Base-by-base conservation (phyloP, 139 green algal genomes). In the Chlorella sp. region DNA sequence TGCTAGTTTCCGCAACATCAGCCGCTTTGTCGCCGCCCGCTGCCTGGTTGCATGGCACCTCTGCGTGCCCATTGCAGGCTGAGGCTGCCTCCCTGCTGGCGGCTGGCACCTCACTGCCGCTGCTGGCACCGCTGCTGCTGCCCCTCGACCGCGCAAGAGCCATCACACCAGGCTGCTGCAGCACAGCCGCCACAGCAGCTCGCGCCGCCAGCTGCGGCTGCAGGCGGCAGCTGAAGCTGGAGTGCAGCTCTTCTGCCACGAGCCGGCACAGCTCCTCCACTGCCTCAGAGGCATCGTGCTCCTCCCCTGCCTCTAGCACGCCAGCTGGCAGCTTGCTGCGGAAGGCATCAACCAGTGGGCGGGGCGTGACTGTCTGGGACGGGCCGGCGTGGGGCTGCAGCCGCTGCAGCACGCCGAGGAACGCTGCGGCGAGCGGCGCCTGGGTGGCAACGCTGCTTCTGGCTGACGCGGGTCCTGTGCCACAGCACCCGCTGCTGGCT, bases 231-330 rank as follows among this genome's bases (percentile, higher is more conserved):
- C 28, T 7, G 20, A 85, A 85, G 9, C 30, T 38, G 3, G 70
- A 32, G 7, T 73, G 81, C 51, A 85, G 54, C 54, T 85, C 81
- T 58, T 41, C 30, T 5, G 51, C 41, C 28, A 80, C 54, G 16
- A 85, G 54, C 13, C 60, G 67, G 9, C 32, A 40, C 24, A 89
- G 65, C 14, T 82, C 14, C 58, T 87, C 81, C 8, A 76, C 40
- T 3, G 79, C 86, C 36, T 89, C 86, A 7, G 81, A 68, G 54
- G 86, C 83, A 70, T 89, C 86, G 34, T 89, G 83, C 51, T 89
- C 81, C 65, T 87, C 46, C 8, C 86, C 86, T 6, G 44, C 40
- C 32, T 68, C 40, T 9, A 87, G 67, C 17, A 65, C 40, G 7
- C 69, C 44, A 3, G 28, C 28, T 26, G 41, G 38, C 24, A 77